Evolutionary conservation across 2,329 filamentous ascomycete species (phyloP).

Genomic region (Nannizzia gypsea): DNA sequence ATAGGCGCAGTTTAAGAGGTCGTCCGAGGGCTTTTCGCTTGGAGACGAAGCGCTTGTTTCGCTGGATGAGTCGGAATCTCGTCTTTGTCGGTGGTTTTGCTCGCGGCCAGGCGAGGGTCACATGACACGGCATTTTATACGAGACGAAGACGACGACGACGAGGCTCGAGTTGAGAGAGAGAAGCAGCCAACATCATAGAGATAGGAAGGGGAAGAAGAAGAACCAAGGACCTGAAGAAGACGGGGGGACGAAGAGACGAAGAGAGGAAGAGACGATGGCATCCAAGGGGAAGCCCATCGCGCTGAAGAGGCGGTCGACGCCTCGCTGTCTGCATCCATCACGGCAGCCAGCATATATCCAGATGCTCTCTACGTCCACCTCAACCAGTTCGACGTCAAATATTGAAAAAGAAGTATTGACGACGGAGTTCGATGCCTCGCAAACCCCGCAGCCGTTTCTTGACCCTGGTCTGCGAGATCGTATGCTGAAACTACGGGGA

Average conservation of each 20-base stretch:
- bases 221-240: neutral
- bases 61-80: neutral
- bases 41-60: neutral
- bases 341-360: slow-evolving; percentile 10
- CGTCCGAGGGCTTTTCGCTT: neutral
- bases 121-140: neutral
- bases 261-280: neutral
- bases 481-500: neutral
- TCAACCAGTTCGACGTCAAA: neutral
- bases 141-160: no score
- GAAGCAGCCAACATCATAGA: neutral
- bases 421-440: slow-evolving; percentile 14
- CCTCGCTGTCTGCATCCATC: slow-evolving; percentile 9
- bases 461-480: slow-evolving; percentile 1
- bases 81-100: neutral
- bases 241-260: neutral
- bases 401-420: neutral
- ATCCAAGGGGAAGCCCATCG: neutral
- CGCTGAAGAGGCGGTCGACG: neutral
- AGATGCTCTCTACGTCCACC: slow-evolving; percentile 5
- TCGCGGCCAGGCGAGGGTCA: no score
- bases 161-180: no score
- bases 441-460: slow-evolving; percentile 14
- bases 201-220: no score
- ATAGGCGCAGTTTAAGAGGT: neutral